Evolutionary conservation across 225 moss, liverwort and hornwort species (phyloP), one percentile per base, ranked within the genome.

Genomic region (Neckera pumila): DNA sequence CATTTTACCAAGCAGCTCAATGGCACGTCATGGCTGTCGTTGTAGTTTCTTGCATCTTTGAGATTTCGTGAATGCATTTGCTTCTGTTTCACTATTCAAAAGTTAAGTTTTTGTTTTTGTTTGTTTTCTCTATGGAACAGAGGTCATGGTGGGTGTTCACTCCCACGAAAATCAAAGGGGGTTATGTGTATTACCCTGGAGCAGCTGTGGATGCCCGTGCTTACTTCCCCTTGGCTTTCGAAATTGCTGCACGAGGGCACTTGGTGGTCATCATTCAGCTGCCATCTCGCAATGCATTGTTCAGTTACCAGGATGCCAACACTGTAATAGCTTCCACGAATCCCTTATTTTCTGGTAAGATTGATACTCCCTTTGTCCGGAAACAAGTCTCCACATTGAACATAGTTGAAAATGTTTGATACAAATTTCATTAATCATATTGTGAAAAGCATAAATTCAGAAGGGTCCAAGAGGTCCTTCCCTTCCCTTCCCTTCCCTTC

Each of bases 101-200:
- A 11, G 20, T 60, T 2, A 10, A 53, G 17, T 67, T 82, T 51
- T n/a, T n/a, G n/a, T 59, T 12, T 8, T 60, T 28, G 22, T 26
- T n/a, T 49, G 3, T 77, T 77, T 77, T n/a, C 60, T 60, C 36
- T 47, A 17, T 64, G 82, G 47, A 82, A 49, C 90, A 95, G 94
- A 88, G 95, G n/a, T 54, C 65, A 17, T 96, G 94, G 96, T 95
- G 91, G 92, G 93, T 96, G 86, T 96, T 94, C 80, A 92, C 88
- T 25, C 94, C 96, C 8, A 90, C 85, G 13, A 58, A 80, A 45
- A 92, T 94, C 81, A 92, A 87, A 86, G 94, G 90, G 7, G 96
- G 96, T 23, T 71, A 91, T 10, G 84, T 96, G 22, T 96, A 96
- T 81, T 93, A 91, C 60, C 49, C 91, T 23, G 96, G 95, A 34